Conservation (phyloP, 2,329 filamentous ascomycete species). For the Fusarium temperatum region DNA sequence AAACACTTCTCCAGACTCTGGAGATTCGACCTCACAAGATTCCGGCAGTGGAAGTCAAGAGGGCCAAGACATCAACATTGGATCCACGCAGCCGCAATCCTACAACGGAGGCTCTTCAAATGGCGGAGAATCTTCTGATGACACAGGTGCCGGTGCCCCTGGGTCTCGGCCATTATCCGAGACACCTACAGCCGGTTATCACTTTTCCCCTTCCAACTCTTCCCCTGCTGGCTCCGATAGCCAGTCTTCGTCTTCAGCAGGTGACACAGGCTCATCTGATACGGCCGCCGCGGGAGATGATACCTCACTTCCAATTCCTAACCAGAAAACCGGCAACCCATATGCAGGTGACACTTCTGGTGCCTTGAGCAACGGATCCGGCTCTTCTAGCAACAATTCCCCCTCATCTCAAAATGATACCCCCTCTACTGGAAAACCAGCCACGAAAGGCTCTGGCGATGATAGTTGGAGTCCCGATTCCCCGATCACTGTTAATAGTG, state of each 20-base stretch:
- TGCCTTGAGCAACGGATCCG: not conserved
- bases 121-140: not conserved
- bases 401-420: not conserved
- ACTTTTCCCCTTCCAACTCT: not conserved
- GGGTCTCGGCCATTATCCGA: not conserved
- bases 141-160: not conserved
- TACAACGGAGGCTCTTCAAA: not conserved
- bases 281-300: rapidly evolving
- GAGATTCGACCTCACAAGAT: not conserved
- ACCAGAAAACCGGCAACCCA: not conserved
- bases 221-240: not conserved
- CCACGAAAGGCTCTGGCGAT: not conserved
- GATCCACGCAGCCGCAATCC: not conserved
- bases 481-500: not conserved
- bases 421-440: not conserved
- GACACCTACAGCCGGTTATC: not conserved
- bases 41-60: not conserved
- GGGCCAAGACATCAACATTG: not conserved
- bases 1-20: not conserved
- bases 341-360: not conserved
- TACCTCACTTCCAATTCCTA: not conserved
- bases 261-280: not conserved
- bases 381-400: not conserved
- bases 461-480: not conserved
- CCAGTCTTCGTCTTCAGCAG: not conserved